These are phyloP conservation scores for Kokia cookei DNA, from an alignment of 441 rosid species.

Conservation along the genomic window DNA sequence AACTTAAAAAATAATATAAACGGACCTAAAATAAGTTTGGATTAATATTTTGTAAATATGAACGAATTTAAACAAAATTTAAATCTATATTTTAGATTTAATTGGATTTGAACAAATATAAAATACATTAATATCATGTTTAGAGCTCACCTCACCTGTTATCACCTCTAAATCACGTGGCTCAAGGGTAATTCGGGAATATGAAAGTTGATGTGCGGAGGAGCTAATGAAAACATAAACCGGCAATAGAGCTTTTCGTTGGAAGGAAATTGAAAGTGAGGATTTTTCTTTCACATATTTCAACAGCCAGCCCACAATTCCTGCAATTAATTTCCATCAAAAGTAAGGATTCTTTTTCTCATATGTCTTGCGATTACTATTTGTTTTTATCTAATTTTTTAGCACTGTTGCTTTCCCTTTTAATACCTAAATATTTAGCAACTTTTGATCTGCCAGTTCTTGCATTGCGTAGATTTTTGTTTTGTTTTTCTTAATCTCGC, in stretches of 20 bases:
- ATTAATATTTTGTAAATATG: too few relatives aligned
- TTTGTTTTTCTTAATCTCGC: background rate
- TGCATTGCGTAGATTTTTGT: background rate
- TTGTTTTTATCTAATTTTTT: background rate
- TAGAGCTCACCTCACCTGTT: too few relatives aligned
- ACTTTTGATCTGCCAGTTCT: background rate
- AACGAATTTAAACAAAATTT: too few relatives aligned
- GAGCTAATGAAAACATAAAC: background rate
- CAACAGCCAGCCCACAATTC: background rate
- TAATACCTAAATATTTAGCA: background rate
- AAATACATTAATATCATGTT: too few relatives aligned
- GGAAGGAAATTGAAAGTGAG: background rate
- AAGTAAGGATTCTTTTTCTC: background rate
- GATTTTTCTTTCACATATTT: background rate
- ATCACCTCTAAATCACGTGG: background rate
- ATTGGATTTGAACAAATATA: too few relatives aligned
- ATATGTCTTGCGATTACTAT: background rate
- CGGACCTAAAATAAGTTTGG: too few relatives aligned
- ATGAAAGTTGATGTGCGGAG: background rate
- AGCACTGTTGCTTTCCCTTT: background rate
- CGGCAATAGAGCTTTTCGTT: background rate
- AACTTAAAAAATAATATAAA: too few relatives aligned
- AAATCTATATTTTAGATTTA: too few relatives aligned
- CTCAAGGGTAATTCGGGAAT: conserved; percentile 15
- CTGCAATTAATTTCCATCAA: background rate